Conservation (phyloP, 179 eudicot species). For the Heliamphora pulchella region DNA sequence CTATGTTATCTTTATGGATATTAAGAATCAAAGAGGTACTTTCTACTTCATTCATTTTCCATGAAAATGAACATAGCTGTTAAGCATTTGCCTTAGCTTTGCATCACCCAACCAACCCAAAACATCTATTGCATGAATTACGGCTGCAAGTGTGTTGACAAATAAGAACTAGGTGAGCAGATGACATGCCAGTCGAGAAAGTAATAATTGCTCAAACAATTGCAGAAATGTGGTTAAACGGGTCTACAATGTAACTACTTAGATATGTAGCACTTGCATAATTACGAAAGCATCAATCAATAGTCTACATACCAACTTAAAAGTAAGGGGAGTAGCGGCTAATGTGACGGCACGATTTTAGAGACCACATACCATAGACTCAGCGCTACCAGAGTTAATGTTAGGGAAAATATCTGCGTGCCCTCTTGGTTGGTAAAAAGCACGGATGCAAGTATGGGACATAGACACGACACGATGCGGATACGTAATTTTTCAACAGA, state of each 20-base stretch:
- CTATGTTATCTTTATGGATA: too few species aligned
- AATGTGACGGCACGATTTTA: too few species aligned
- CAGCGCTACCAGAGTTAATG: too few species aligned
- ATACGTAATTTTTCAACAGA: too few species aligned
- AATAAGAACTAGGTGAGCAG: background rate
- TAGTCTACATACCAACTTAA: too few species aligned
- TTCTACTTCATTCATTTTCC: background rate
- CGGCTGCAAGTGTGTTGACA: background rate
- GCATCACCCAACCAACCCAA: background rate
- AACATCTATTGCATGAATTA: background rate
- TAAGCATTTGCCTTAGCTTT: background rate
- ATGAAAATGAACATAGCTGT: background rate
- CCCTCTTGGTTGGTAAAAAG: too few species aligned
- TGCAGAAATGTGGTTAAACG: background rate
- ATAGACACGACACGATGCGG: too few species aligned
- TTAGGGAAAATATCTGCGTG: too few species aligned
- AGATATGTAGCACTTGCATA: background rate
- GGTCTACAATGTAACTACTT: background rate
- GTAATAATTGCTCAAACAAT: background rate
- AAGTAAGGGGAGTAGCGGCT: too few species aligned
- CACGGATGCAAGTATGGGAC: too few species aligned
- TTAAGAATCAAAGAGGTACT: background rate
- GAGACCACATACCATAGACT: too few species aligned
- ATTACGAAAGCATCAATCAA: too few species aligned
- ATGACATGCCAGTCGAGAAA: background rate